phyloP scores from a whole-genome alignment of 2,329 filamentous ascomycete species.

The Fusarium succisae region DNA sequence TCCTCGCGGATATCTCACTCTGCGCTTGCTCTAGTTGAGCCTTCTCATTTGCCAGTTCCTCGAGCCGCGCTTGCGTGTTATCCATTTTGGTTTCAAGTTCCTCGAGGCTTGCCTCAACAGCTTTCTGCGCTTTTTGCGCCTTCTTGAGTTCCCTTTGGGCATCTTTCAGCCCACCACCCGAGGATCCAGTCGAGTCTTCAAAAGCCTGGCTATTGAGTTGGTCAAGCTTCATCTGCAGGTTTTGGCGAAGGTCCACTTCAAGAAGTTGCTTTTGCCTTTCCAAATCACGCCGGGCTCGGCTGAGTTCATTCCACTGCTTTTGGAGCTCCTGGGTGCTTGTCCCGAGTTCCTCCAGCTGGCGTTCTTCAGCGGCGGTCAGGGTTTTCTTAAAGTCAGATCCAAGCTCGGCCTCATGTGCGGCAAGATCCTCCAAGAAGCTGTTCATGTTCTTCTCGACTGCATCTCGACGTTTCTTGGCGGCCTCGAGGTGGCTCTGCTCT shows the following conservation, averaged over 20 bases:
- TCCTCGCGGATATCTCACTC: constrained; percentile 78
- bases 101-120: constrained; percentile 73
- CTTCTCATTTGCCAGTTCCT: constrained; percentile 64
- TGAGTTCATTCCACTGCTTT: constrained; percentile 79
- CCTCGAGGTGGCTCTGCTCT: constrained; percentile 77
- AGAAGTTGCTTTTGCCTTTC: constrained; percentile 84
- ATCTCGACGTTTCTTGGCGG: constrained; percentile 70
- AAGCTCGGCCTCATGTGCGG: constrained; percentile 82
- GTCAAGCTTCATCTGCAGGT: constrained; percentile 86
- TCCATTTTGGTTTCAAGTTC: constrained; percentile 80
- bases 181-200: constrained; percentile 70
- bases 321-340: constrained; percentile 76
- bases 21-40: constrained; percentile 75
- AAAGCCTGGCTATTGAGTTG: constrained; percentile 82
- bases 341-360: constrained; percentile 77
- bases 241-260: constrained; percentile 89
- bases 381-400: constrained; percentile 92
- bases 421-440: constrained; percentile 77
- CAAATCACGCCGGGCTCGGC: constrained; percentile 76
- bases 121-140: constrained; percentile 72
- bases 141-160: constrained; percentile 84
- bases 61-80: constrained; percentile 58
- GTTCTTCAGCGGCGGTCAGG: constrained; percentile 83
- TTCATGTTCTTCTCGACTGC: constrained; percentile 80
- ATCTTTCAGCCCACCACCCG: constrained; percentile 76